phyloP scores from a whole-genome alignment of 805 yeast genomes.

The Yamadazyma kitorensis region DNA sequence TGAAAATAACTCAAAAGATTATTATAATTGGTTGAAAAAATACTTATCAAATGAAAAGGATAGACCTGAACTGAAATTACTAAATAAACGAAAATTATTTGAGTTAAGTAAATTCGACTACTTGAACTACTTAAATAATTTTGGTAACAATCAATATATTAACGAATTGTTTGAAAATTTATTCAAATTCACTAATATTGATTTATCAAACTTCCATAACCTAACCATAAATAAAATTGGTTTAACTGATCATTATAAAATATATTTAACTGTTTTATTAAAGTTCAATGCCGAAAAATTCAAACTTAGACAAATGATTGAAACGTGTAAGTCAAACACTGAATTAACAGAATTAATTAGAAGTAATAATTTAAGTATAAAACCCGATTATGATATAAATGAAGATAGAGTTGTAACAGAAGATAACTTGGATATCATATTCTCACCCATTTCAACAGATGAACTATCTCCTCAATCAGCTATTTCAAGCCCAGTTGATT shows the following conservation, averaged over 20 bases:
- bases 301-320: conserved; percentile 40
- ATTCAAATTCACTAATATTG: conserved; percentile 29
- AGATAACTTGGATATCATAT: conserved; percentile 29
- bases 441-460: conserved; percentile 12
- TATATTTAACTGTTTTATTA: conserved; percentile 32
- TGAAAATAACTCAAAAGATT: conserved; percentile 40
- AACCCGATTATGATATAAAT: conserved; percentile 8
- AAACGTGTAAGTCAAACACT: conserved; percentile 37
- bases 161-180: conserved; percentile 35
- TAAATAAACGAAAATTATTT: conserved; percentile 34
- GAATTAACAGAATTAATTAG: conserved; percentile 34
- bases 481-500: conserved; percentile 5
- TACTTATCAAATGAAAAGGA: conserved; percentile 43
- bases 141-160: conserved; percentile 38
- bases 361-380: conserved; percentile 21
- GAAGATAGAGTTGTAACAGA: conserved; percentile 19
- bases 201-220: not conserved
- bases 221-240: conserved; percentile 10
- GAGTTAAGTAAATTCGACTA: conserved; percentile 47
- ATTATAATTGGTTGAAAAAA: conserved; percentile 42
- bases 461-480: not conserved
- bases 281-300: conserved; percentile 41
- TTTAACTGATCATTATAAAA: conserved; percentile 20
- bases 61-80: conserved; percentile 38
- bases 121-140: conserved; percentile 36